Evolutionary conservation across 1,139 yeast species (phyloP).

Genomic region (Yamadazyma pseudoaaseri): DNA sequence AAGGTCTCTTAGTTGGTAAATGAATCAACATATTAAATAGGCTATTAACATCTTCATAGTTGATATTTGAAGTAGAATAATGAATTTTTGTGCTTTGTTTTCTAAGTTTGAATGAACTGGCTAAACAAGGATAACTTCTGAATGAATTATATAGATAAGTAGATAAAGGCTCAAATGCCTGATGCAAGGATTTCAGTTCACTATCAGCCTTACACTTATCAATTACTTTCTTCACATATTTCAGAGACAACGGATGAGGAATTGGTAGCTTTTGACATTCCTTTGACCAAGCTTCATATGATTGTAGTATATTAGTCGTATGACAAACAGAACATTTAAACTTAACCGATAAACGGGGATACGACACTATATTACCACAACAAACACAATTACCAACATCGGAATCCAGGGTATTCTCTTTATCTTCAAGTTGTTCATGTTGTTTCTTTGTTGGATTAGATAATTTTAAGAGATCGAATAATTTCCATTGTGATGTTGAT

Average conservation of each 20-base stretch:
- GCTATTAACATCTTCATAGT: conserved; percentile 41
- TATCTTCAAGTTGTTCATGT: conserved; percentile 6
- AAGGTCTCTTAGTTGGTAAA: conserved; percentile 61
- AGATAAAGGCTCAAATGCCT: conserved; percentile 51
- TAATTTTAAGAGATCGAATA: conserved; percentile 22
- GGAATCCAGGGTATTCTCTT: conserved; percentile 9
- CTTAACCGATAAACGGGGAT: conserved; percentile 45
- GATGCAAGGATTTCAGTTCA: conserved; percentile 24
- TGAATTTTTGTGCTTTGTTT: conserved; percentile 22
- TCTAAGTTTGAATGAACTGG: conserved; percentile 46
- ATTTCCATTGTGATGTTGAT: conserved; percentile 20
- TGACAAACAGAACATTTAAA: conserved; percentile 59
- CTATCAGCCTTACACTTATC: conserved; percentile 23
- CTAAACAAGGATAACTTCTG: conserved; percentile 38
- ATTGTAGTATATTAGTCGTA: conserved; percentile 41
- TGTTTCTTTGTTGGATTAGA: conserved; percentile 9
- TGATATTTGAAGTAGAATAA: conserved; percentile 45
- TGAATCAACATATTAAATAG: conserved; percentile 42
- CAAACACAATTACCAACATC: conserved; percentile 42
- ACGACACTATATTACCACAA: conserved; percentile 59
- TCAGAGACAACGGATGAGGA: conserved; percentile 25
- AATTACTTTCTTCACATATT: conserved; percentile 25
- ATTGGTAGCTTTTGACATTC: conserved; percentile 7
- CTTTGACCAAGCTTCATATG: conserved; percentile 6
- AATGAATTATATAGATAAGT: conserved; percentile 42